Evolutionary conservation across 176 grass and related monocot species (phyloP).

Genomic region (Melocanna baccifera): DNA sequence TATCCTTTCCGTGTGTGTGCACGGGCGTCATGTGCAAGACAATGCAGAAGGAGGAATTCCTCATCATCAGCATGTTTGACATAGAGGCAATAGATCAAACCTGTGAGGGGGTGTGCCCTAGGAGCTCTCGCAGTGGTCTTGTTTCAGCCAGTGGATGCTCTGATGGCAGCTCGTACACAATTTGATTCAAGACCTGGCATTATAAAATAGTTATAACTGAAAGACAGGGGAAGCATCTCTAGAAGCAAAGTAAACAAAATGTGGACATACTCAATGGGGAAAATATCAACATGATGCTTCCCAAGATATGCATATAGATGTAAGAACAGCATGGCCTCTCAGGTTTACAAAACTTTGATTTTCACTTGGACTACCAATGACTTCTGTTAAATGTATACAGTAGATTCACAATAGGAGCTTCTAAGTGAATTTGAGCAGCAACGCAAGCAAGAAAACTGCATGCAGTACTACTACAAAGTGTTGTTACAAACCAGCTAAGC

Average conservation of each 20-base stretch:
- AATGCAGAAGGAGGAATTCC: background rate
- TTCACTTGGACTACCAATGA: background rate
- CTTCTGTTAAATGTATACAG: background rate
- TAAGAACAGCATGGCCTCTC: background rate
- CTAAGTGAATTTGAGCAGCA: background rate
- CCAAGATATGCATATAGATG: background rate
- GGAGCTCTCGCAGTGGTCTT: constrained; percentile 82
- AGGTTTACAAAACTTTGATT: background rate
- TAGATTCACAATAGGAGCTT: background rate
- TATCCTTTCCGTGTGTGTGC: background rate
- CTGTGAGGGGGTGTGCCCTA: constrained; percentile 87
- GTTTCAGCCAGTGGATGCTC: constrained; percentile 91
- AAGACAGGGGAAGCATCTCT: background rate
- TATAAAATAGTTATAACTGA: constrained; percentile 28
- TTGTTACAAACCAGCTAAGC: background rate
- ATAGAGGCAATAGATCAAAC: constrained; percentile 45
- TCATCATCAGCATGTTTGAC: background rate
- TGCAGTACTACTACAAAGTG: background rate
- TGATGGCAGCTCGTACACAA: constrained; percentile 86
- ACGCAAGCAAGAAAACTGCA: background rate
- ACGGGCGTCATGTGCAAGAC: background rate
- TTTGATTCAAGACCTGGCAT: constrained; percentile 89
- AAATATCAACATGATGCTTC: background rate
- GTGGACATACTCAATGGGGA: background rate
- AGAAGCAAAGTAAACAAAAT: background rate